These are phyloP conservation scores for Colletotrichum horii DNA, from an alignment of 2,329 filamentous ascomycete species.

Conservation along the genomic window DNA sequence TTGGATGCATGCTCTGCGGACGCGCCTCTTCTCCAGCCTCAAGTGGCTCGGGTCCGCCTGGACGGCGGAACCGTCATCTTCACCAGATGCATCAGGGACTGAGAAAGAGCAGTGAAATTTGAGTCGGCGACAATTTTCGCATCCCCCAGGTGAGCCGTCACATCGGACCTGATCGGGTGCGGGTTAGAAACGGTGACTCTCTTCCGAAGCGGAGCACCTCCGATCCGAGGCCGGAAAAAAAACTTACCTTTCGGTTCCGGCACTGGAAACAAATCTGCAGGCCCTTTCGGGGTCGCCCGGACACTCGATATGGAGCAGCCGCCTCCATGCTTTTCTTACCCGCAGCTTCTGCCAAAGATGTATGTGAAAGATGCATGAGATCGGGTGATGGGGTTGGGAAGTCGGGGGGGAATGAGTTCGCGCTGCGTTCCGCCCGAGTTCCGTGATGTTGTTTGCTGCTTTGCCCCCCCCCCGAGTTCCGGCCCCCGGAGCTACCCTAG, in stretches of 20 bases:
- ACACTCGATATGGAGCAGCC: background rate
- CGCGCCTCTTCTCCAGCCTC: constrained; percentile 12
- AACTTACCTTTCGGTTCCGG: constrained; percentile 18
- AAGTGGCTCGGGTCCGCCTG: background rate
- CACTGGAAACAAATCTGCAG: constrained; percentile 19
- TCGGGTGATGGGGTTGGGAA: constrained; percentile 1
- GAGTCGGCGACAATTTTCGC: constrained; percentile 13
- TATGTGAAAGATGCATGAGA: background rate
- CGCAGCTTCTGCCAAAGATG: background rate
- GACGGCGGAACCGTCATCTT: background rate
- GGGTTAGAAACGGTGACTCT: background rate
- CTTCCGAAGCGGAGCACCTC: background rate
- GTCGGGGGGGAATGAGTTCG: background rate
- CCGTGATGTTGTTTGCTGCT: background rate
- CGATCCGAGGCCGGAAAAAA: background rate
- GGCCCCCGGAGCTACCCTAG: background rate
- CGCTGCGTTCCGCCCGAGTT: constrained; percentile 3
- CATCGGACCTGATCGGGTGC: constrained; percentile 10
- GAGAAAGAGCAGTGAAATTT: constrained; percentile 18
- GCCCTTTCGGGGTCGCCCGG: constrained; percentile 10
- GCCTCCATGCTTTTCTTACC: constrained; percentile 4
- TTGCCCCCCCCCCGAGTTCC: constrained; percentile 11
- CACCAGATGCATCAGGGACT: background rate
- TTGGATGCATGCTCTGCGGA: constrained; percentile 10
- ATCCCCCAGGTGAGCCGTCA: constrained; percentile 7